These are phyloP conservation scores for Periconia sp. DNA, from an alignment of 2,329 filamentous ascomycete species.

Conservation along the genomic window DNA sequence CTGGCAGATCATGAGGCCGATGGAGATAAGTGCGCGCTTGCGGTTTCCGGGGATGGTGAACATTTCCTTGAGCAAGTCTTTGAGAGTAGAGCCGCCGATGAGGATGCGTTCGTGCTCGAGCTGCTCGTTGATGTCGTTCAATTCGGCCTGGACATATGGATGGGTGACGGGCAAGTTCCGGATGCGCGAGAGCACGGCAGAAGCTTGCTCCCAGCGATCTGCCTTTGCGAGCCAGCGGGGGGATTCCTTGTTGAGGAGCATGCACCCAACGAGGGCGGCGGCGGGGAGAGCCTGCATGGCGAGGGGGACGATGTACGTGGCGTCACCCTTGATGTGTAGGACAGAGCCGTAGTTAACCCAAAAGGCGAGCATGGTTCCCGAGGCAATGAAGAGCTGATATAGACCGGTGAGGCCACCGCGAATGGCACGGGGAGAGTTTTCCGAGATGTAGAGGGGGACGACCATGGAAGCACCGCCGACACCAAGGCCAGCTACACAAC, in stretches of 20 bases:
- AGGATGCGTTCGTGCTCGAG: slow-evolving; percentile 63
- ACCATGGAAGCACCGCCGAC: slow-evolving; percentile 62
- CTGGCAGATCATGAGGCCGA: slow-evolving; percentile 71
- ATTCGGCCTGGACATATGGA: slow-evolving; percentile 43
- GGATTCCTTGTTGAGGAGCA: slow-evolving; percentile 69
- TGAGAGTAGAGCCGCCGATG: slow-evolving; percentile 55
- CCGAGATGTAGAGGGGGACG: slow-evolving; percentile 66
- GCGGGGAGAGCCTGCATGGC: slow-evolving; percentile 70
- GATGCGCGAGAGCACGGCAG: slow-evolving; percentile 61
- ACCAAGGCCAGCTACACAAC: slow-evolving; percentile 61
- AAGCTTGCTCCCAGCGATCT: slow-evolving; percentile 71
- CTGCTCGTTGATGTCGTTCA: slow-evolving; percentile 46
- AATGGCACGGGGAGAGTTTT: slow-evolving; percentile 65
- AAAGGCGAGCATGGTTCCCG: slow-evolving; percentile 59
- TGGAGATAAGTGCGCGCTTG: slow-evolving; percentile 68
- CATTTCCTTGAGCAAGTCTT: slow-evolving; percentile 48
- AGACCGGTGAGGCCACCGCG: slow-evolving; percentile 66
- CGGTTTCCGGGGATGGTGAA: slow-evolving; percentile 59
- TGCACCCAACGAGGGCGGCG: slow-evolving; percentile 63
- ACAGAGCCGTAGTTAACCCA: slow-evolving; percentile 62
- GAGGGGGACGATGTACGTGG: slow-evolving; percentile 67
- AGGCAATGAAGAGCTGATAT: slow-evolving; percentile 65
- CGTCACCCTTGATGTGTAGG: slow-evolving; percentile 53
- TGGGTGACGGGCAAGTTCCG: slow-evolving; percentile 56
- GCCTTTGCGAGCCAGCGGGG: slow-evolving; percentile 72